Base-by-base conservation (phyloP, 768 basidiomycete species). In the Mycena amicta region DNA sequence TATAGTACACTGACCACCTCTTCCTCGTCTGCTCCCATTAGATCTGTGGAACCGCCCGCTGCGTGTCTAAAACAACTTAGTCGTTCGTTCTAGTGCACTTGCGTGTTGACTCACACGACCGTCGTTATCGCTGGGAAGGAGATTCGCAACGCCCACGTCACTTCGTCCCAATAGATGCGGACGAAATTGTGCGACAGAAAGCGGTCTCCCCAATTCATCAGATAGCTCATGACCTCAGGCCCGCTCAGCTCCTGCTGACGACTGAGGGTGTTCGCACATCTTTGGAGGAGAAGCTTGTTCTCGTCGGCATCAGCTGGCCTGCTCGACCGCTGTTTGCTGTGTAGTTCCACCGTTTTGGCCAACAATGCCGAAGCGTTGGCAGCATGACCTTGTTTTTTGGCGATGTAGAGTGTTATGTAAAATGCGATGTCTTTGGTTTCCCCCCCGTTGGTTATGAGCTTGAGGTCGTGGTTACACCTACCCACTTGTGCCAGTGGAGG, bases 361-460 rank as follows among this genome's bases (percentile, higher is more conserved):
- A 81, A 26, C 0, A 81, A n/a, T 2, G 80, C 78, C 0, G 76
- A 73, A 1, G 66, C 37, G 47, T 82, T 81, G 26, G 62, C 69
- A 1, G 67, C 60, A 6, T 60, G 56, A 5, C 50, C 37, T 52
- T 80, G 77, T 39, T 77, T 78, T 60, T 83, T 83, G 0, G 73
- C 67, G 0, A 70, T 62, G 54, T 82, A 82, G 0, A 52, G 63
- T 0, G 75, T 72, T 0, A 75, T 66, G 46, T 83, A 83, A 50
- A 63, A 77, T 0, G 70, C 62, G 0, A 77, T 55, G 3, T 70
- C 65, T 26, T 65, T 68, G 0, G 76, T 78, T 2, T 76, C 74
- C 0, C 5, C 20, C 0, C 71, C 74, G 52, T 71, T 72, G 5
- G 70, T 66, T 0, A 81, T 53, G 0, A 80, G 51, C 52, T 81